Base-by-base conservation (phyloP, 2,329 filamentous ascomycete species). In the Fusarium beomiforme region DNA sequence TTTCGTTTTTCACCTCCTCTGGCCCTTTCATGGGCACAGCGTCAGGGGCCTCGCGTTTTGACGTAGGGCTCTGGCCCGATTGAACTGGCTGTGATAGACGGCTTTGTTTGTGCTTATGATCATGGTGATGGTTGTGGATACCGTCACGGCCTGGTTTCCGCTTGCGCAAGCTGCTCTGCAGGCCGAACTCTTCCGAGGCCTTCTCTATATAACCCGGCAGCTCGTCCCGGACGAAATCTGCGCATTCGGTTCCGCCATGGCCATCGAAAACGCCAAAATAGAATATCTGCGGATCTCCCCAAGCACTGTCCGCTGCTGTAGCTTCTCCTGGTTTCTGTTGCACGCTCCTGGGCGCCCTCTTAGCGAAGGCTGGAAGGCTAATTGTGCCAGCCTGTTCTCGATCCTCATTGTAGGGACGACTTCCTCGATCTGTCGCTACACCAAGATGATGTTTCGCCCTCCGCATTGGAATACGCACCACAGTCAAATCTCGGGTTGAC, bases 221-320 rank as follows among this genome's bases (percentile, higher is more conserved):
- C 77, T 92, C 89, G 66, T 98, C 93, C 63, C 91, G 88, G 72
- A 98, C 81, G 75, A 97, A 98, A 21, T 92, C 90, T 65, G 94
- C 94, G 80, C 96, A 98, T 79, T 97, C 93, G 23, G 85, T 88
- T 23, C 96, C 96, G 13, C 96, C 96, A 82, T 99, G 96, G 5
- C 96, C 96, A 81, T 99, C 96, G 77, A 98, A 99, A 2, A 98
- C 91, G 3, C 89, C 95, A 85, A 98, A 99, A 81, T 98, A 99
- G 81, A 99, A 99, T 36, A 98, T 91, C 79, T 98, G 95, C 2
- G 95, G 95, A 78, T 98, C 95, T 5, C 95, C 95, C 69, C 89
- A 92, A 3, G 92, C 89, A 71, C 91, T 92, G 63, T 93, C 92
- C 9, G 93, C 93, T 13, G 86, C 89, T 26, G 88, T 93, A 53